These are phyloP conservation scores for Phyllosticta citribraziliensis DNA, from an alignment of 2,329 filamentous ascomycete species.

Conservation along the genomic window DNA sequence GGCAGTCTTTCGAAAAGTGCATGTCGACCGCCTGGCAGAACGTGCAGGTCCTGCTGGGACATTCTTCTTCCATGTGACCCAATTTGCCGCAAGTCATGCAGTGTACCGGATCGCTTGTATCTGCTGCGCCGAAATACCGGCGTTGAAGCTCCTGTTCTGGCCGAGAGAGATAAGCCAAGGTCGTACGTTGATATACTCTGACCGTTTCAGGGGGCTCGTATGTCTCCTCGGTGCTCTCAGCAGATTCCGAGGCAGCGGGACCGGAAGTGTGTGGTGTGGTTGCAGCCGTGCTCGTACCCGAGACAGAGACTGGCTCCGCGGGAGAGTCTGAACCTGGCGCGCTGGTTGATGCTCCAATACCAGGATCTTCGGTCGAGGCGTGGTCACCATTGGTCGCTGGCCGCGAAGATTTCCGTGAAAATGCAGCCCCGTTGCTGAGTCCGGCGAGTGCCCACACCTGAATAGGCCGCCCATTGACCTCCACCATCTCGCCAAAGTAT, in stretches of 20 bases:
- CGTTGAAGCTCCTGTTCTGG: constrained; percentile 21
- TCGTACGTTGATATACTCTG: neutral
- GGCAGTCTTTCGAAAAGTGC: constrained; percentile 44
- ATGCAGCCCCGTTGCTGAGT: neutral
- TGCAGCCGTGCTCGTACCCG: neutral
- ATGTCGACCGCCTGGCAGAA: constrained; percentile 33
- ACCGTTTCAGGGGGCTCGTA: neutral
- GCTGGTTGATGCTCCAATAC: neutral
- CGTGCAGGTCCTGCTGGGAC: constrained; percentile 33
- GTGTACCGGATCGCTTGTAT: constrained; percentile 29
- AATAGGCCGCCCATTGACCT: neutral
- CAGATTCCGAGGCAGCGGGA: neutral
- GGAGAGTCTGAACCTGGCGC: neutral
- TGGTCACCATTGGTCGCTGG: neutral
- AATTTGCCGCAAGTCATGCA: constrained; percentile 33
- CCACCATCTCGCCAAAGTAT: neutral
- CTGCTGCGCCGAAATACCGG: constrained; percentile 29
- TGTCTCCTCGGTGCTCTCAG: neutral
- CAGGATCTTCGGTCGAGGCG: neutral
- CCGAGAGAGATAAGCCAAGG: constrained; percentile 1
- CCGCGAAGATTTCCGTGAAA: neutral
- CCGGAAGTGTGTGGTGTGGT: neutral
- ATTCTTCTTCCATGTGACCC: constrained; percentile 34
- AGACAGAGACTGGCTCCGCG: neutral
- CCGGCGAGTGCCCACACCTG: neutral